phyloP scores from a whole-genome alignment of 306 rosid genomes.

The Erythrophleum fordii region DNA sequence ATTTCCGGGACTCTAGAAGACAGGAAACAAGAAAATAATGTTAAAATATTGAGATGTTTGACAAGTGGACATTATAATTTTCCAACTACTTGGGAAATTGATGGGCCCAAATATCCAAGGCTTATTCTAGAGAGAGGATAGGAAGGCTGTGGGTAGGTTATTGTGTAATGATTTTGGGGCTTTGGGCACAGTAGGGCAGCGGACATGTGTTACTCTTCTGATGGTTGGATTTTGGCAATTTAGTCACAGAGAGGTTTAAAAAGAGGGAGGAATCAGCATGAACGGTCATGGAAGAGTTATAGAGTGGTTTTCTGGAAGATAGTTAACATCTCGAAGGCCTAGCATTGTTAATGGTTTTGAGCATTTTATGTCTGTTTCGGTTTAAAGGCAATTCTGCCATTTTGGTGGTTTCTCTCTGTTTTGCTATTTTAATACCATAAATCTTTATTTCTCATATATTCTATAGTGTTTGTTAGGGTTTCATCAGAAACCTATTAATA shows the following conservation, averaged over 20 bases:
- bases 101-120: neutral
- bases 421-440: too few species aligned
- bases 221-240: neutral
- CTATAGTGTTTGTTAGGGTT: too few species aligned
- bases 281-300: too few species aligned
- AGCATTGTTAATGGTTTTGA: neutral
- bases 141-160: neutral
- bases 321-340: neutral
- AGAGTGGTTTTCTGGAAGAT: neutral
- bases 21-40: slow-evolving; percentile 11
- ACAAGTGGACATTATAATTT: neutral
- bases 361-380: neutral
- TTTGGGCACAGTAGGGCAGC: neutral
- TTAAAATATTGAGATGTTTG: neutral
- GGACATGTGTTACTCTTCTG: too few species aligned
- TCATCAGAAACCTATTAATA: neutral
- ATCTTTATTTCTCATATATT: too few species aligned
- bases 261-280: too few species aligned
- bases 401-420: neutral
- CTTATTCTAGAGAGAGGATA: neutral
- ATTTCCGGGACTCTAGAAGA: slow-evolving; percentile 60
- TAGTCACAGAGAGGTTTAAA: neutral
- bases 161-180: neutral
- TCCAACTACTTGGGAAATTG: neutral
- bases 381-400: neutral